Evolutionary conservation across 2,329 filamentous ascomycete genomes (phyloP).

Genomic region (Mycosphaerella sp.): DNA sequence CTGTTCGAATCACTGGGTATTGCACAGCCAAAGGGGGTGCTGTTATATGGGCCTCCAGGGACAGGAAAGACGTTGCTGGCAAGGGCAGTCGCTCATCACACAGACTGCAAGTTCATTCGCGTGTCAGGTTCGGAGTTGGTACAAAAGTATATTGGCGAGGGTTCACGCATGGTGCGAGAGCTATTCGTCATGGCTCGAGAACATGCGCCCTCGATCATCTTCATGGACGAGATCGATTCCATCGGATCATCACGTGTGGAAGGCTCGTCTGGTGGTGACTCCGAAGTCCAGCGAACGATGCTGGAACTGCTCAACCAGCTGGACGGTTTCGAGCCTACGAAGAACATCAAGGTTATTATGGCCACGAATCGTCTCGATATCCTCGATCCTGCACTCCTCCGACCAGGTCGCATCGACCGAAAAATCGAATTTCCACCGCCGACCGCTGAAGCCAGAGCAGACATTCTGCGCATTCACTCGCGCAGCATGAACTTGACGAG

Average conservation of each 20-base stretch:
- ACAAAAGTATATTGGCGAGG: slow-evolving; percentile 99
- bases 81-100: slow-evolving; percentile 93
- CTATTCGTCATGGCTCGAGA: slow-evolving; percentile 99
- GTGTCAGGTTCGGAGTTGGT: slow-evolving; percentile 94
- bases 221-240: slow-evolving; percentile 99
- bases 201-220: slow-evolving; percentile 97
- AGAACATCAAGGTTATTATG: slow-evolving; percentile 99
- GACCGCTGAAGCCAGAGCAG: slow-evolving; percentile 89
- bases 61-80: slow-evolving; percentile 96
- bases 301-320: slow-evolving; percentile 96
- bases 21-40: slow-evolving; percentile 93
- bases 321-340: slow-evolving; percentile 92
- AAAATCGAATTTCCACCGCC: slow-evolving; percentile 99
- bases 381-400: slow-evolving; percentile 85
- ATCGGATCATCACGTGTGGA: slow-evolving; percentile 97
- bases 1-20: slow-evolving; percentile 99
- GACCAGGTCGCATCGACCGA: slow-evolving; percentile 94
- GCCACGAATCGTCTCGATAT: slow-evolving; percentile 98
- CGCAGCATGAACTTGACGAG: slow-evolving; percentile 98
- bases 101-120: slow-evolving; percentile 98
- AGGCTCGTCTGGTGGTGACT: slow-evolving; percentile 89
- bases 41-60: slow-evolving; percentile 92
- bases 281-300: slow-evolving; percentile 98
- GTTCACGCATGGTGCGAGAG: slow-evolving; percentile 96
- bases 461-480: slow-evolving; percentile 96